Evolutionary conservation across 2,329 filamentous ascomycete genomes (phyloP).

Genomic region (Penicillium polonicum): DNA sequence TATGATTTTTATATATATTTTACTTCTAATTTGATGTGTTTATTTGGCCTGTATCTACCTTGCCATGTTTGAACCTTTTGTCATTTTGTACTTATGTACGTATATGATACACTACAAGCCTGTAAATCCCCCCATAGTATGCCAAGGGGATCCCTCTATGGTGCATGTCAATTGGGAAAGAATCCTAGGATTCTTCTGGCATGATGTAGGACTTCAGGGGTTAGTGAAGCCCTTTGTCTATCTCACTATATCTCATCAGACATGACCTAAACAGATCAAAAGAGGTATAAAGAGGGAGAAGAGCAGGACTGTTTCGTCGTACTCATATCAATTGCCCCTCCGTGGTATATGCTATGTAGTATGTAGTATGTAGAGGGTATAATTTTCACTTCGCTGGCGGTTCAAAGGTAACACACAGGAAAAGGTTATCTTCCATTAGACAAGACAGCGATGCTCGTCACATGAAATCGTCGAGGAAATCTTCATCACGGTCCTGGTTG

Average conservation of each 20-base stretch:
- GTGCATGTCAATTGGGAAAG: background rate
- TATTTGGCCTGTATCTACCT: background rate
- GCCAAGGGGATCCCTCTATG: background rate
- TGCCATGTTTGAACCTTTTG: background rate
- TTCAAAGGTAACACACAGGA: background rate
- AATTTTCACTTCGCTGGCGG: conserved; percentile 2
- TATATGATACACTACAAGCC: background rate
- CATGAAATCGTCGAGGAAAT: conserved; percentile 91
- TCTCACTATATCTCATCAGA: background rate
- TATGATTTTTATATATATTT: background rate
- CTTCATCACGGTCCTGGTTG: conserved; percentile 77
- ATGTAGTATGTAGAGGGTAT: conserved; percentile 6
- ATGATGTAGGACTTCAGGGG: background rate
- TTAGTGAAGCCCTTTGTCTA: background rate
- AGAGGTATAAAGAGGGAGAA: background rate
- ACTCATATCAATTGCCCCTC: background rate
- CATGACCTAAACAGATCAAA: background rate
- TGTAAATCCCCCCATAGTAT: background rate
- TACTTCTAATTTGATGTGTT: background rate
- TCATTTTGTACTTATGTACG: background rate
- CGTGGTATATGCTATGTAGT: background rate
- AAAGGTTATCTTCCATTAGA: background rate
- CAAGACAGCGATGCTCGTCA: conserved; percentile 44
- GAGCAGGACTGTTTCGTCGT: background rate
- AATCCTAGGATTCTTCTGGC: too few relatives aligned